Evolutionary conservation across 106 monocot species (phyloP), one percentile per base, ranked within the genome.

Genomic region (Hemerocallis citrina): DNA sequence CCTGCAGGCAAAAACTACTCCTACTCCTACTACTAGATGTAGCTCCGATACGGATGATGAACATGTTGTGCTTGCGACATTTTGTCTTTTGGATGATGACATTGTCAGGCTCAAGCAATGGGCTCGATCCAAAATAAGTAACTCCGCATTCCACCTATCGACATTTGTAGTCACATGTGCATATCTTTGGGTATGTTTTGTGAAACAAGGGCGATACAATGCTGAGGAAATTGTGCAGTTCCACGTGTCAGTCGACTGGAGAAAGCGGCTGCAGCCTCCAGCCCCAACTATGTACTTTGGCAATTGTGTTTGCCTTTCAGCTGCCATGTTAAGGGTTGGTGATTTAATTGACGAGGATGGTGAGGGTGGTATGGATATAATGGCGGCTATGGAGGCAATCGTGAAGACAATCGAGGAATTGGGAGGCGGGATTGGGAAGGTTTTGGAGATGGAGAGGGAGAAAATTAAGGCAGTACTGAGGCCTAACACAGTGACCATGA

Each of bases 261-360:
- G 74, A 32, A 12, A 2, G 8, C 45, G 69, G 45, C 35, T 79
- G 58, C 0, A 43, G 4, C 79, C 79, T 5, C 69, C 51, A 12
- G 2, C 43, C 6, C 69, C 74, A 0, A 25, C 21, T 1, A 31
- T 13, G 20, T 79, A 74, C 63, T 69, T 79, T 19, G 79, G 79
- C 12, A 79, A 74, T 52, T 79, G 74, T 29, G 9, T 79, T 6
- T 39, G 62, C 2, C 20, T 15, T 3, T 38, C 50, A 41, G 40
- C 46, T 9, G 74, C 52, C 2, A 33, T 35, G 34, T 58, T 57
- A 11, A 32, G 35, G 35, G 56, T 32, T 11, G 34, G 27, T 1
- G 65, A 79, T 7, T 12, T 79, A 0, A 16, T 59, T 44, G 5
- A 44, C 3, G 5, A 2, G 5, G 43, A 44, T 2, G 2, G 2